Percentiles rank a stretch among this genome's conserved stretches.
Conservation (phyloP, 2,329 filamentous ascomycete species). For the Colletotrichum orbiculare region DNA sequence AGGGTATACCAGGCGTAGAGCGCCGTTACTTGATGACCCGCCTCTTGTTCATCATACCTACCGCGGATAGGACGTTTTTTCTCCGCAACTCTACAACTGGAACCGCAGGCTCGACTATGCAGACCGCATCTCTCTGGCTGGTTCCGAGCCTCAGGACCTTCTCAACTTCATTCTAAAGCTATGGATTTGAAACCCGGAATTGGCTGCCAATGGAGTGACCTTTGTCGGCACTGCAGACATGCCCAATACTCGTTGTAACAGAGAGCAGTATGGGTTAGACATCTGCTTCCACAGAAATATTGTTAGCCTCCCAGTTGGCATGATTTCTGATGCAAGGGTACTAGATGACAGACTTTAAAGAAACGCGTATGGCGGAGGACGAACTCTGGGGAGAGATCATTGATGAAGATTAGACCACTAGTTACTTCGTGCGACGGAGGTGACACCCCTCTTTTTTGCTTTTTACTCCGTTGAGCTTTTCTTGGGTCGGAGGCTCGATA, state of each 20-base stretch:
- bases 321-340: slow-evolving; percentile 29
- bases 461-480: no score
- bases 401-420: neutral
- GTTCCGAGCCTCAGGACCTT: slow-evolving; percentile 70
- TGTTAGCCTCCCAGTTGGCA: slow-evolving; percentile 64
- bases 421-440: no score
- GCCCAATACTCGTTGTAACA: neutral
- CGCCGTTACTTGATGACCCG: no score
- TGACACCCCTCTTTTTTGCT: no score
- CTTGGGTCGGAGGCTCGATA: no score
- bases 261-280: slow-evolving; percentile 42
- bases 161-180: slow-evolving; percentile 45
- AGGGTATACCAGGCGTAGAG: no score
- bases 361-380: neutral
- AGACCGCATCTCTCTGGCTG: slow-evolving; percentile 72
- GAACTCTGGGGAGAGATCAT: neutral
- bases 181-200: neutral
- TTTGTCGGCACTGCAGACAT: neutral
- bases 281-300: slow-evolving; percentile 75
- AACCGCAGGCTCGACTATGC: slow-evolving; percentile 61
- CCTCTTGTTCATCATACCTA: slow-evolving; percentile 51
- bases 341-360: neutral
- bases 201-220: neutral
- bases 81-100: slow-evolving; percentile 72
- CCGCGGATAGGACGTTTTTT: slow-evolving; percentile 75